phyloP scores from a whole-genome alignment of 2,329 filamentous ascomycete genomes.

The Juglanconis oblonga region DNA sequence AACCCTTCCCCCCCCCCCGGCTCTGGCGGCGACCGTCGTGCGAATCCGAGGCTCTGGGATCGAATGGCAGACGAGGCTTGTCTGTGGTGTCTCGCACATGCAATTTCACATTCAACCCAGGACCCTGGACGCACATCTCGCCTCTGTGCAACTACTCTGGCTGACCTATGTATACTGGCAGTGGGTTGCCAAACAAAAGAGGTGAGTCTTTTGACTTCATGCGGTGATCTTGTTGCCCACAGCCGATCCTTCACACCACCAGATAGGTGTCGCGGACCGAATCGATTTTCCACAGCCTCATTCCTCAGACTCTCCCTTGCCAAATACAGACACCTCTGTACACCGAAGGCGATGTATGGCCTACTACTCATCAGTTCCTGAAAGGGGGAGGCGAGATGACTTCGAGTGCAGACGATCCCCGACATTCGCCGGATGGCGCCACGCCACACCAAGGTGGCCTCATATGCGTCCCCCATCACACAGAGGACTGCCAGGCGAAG shows the following conservation, averaged over 20 bases:
- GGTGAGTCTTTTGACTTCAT: neutral
- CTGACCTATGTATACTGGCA: neutral
- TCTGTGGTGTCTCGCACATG: slow-evolving; percentile 1
- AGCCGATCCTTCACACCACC: neutral
- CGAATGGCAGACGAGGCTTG: neutral
- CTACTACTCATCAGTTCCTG: neutral
- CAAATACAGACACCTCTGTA: neutral
- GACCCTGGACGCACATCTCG: neutral
- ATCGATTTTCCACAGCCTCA: neutral
- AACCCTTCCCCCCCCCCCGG: neutral
- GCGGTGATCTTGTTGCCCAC: neutral
- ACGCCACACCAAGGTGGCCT: too few species aligned
- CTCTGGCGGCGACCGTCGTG: slow-evolving; percentile 6
- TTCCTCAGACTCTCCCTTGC: neutral
- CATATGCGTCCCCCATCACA: too few species aligned
- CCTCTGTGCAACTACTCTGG: neutral
- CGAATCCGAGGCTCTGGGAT: slow-evolving; percentile 12
- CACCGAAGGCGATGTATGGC: neutral
- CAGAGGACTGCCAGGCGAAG: too few species aligned
- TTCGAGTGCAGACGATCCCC: too few species aligned
- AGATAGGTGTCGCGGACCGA: neutral
- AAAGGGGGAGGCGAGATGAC: too few species aligned
- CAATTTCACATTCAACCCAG: slow-evolving; percentile 10
- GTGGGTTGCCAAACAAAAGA: neutral
- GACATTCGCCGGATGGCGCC: too few species aligned